phyloP scores from a whole-genome alignment of 179 eudicot species.

The Spinacia oleracea region DNA sequence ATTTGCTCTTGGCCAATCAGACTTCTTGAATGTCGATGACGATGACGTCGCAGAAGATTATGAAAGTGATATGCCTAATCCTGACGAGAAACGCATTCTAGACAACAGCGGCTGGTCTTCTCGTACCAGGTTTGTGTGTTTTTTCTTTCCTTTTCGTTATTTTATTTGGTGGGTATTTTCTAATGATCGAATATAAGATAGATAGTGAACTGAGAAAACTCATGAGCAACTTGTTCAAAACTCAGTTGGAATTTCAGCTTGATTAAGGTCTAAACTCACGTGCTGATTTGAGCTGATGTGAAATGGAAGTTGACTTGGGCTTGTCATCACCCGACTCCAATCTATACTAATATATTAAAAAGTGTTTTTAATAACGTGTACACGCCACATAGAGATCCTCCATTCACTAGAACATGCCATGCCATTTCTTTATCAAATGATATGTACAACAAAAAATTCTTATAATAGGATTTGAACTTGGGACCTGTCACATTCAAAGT shows the following conservation, averaged over 20 bases:
- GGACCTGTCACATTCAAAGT: too few species aligned
- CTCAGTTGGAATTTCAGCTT: not conserved
- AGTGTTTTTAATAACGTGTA: too few species aligned
- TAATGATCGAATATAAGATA: not conserved
- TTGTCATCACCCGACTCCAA: not conserved
- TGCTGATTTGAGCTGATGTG: not conserved
- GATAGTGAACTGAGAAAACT: not conserved
- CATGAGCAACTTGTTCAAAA: not conserved
- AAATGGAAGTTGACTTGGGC: not conserved
- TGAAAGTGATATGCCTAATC: constrained; percentile 54
- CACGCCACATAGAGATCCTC: too few species aligned
- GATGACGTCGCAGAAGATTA: constrained; percentile 65
- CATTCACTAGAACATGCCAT: too few species aligned
- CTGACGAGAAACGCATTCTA: constrained; percentile 51
- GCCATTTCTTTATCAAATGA: too few species aligned
- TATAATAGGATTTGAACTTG: too few species aligned
- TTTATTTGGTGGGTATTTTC: not conserved
- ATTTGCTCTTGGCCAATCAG: constrained; percentile 39
- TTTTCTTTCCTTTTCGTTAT: not conserved
- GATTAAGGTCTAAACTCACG: not conserved
- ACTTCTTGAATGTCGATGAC: constrained; percentile 83
- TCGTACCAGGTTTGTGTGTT: constrained; percentile 73
- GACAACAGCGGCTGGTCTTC: constrained; percentile 99
- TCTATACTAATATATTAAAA: too few species aligned
- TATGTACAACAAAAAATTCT: too few species aligned